These are phyloP conservation scores for Spirogloea muscicola DNA, from an alignment of 139 green algal species.

Conservation along the genomic window DNA sequence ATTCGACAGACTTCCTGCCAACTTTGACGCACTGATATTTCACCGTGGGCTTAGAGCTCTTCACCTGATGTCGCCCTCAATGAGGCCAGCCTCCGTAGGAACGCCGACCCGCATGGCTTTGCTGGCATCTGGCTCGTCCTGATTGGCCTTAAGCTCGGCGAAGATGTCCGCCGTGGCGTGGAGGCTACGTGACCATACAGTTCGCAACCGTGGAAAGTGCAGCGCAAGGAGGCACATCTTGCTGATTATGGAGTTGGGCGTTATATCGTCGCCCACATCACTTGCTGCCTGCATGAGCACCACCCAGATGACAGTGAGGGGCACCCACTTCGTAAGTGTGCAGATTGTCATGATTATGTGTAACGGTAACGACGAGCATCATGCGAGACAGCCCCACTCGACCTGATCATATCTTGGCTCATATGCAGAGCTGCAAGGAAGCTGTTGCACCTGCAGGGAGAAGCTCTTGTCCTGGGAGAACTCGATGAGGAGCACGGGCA, in stretches of 20 bases:
- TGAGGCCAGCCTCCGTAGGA: slow-evolving; percentile 40
- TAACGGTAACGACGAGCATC: no score
- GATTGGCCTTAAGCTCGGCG: slow-evolving; percentile 67
- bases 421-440: no score
- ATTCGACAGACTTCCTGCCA: no score
- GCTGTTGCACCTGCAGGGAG: slow-evolving; percentile 60
- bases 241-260: slow-evolving; percentile 59
- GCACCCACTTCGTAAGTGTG: no score
- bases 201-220: slow-evolving; percentile 84
- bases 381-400: no score
- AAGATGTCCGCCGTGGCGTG: slow-evolving; percentile 91
- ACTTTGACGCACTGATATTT: no score
- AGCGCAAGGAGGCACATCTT: slow-evolving; percentile 81
- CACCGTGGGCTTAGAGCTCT: no score
- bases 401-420: no score
- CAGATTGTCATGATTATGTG: no score
- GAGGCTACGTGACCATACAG: slow-evolving; percentile 82
- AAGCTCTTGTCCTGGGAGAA: slow-evolving; percentile 85
- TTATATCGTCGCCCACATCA: slow-evolving; percentile 75
- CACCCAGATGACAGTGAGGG: no score
- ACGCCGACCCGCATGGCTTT: slow-evolving; percentile 61
- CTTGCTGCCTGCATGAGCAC: slow-evolving; percentile 38
- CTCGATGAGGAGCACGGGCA: slow-evolving; percentile 91
- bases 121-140: slow-evolving; percentile 64
- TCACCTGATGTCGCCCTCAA: slow-evolving; percentile 33